phyloP scores from a whole-genome alignment of 169 alveolate species.

The Plasmodium fragile region DNA sequence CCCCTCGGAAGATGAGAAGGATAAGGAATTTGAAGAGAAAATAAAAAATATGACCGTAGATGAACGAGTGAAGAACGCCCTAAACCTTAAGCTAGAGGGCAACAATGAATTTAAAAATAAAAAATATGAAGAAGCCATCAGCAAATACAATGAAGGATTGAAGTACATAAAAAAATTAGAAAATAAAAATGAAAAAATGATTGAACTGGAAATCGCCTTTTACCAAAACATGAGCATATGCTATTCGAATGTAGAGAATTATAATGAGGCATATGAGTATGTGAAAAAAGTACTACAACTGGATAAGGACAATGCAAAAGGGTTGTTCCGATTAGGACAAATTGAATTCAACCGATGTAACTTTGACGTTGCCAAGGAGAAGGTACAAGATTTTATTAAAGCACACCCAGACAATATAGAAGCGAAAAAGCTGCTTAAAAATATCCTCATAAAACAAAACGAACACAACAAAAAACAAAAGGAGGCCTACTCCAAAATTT shows the following conservation, averaged over 20 bases:
- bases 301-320: slow-evolving; percentile 76
- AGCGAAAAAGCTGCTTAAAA: slow-evolving; percentile 76
- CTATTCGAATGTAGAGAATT: slow-evolving; percentile 76
- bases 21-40: slow-evolving; percentile 36
- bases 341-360: slow-evolving; percentile 76
- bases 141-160: slow-evolving; percentile 35
- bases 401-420: slow-evolving; percentile 78
- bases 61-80: slow-evolving; percentile 27
- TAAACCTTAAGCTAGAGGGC: slow-evolving; percentile 54
- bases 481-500: slow-evolving; percentile 86
- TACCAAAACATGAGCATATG: slow-evolving; percentile 76
- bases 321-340: slow-evolving; percentile 77
- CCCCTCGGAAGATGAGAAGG: slow-evolving; percentile 12
- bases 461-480: slow-evolving; percentile 78
- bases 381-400: slow-evolving; percentile 77
- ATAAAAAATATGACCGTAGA: slow-evolving; percentile 30
- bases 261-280: slow-evolving; percentile 77
- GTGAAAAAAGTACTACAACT: slow-evolving; percentile 67
- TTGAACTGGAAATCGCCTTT: slow-evolving; percentile 74
- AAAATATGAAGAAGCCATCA: slow-evolving; percentile 32
- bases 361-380: slow-evolving; percentile 79
- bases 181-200: slow-evolving; percentile 53
- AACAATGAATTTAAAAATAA: slow-evolving; percentile 65
- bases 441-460: slow-evolving; percentile 69
- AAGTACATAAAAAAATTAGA: slow-evolving; percentile 40